phyloP scores from a whole-genome alignment of 2,329 filamentous ascomycete genomes.

The Coniochaeta sp. region DNA sequence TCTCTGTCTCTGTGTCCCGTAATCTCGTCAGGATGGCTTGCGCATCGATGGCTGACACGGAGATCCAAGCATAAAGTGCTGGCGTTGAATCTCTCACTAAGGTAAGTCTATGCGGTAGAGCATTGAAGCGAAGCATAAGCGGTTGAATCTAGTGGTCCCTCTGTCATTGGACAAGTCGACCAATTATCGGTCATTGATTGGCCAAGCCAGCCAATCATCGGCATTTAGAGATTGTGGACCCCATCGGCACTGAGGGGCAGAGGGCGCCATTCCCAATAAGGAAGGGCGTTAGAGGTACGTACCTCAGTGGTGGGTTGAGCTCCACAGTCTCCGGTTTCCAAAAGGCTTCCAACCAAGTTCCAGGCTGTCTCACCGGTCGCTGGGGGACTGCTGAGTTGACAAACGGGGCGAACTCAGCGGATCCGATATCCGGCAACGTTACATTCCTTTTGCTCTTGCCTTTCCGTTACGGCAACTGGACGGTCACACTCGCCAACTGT shows the following conservation, averaged over 20 bases:
- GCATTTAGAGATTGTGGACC: background rate
- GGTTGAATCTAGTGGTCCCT: background rate
- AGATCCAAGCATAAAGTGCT: background rate
- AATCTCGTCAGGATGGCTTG: conserved; percentile 4
- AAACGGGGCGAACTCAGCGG: background rate
- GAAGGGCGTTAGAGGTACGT: background rate
- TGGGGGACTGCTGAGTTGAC: background rate
- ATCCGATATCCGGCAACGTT: conserved; percentile 14
- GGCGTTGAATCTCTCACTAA: background rate
- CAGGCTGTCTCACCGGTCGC: background rate
- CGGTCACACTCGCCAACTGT: background rate
- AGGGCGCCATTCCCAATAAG: background rate
- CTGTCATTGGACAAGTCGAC: background rate
- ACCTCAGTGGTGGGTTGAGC: no score
- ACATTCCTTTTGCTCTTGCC: conserved; percentile 7
- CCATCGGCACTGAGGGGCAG: background rate
- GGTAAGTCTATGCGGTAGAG: no score
- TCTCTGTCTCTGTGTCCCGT: conserved; percentile 8
- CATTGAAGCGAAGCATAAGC: background rate
- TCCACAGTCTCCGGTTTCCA: background rate
- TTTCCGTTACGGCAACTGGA: background rate
- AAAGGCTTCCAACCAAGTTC: no score
- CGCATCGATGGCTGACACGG: background rate
- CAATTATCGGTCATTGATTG: background rate
- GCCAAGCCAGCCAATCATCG: background rate